Evolutionary conservation across 208 protist species (phyloP).

Genomic region (Trypanosoma brucei): DNA sequence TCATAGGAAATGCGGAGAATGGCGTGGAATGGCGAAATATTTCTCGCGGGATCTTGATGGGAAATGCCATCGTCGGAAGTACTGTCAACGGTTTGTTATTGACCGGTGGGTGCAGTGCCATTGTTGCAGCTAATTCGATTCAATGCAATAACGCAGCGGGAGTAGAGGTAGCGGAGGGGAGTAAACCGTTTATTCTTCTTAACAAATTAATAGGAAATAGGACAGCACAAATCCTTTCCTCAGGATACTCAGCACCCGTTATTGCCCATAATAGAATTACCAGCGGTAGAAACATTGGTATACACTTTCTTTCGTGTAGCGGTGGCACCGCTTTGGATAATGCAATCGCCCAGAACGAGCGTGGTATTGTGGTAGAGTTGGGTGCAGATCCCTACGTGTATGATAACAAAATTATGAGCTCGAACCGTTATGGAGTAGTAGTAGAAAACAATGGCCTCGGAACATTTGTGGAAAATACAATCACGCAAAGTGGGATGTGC

Average conservation of each 20-base stretch:
- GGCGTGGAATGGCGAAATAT: constrained; percentile 54
- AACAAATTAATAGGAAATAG: constrained; percentile 62
- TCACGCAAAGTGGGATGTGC: constrained; percentile 38
- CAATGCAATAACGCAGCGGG: constrained; percentile 44
- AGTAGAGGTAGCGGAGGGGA: constrained; percentile 30
- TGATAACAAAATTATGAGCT: constrained; percentile 50
- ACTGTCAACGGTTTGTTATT: constrained; percentile 44
- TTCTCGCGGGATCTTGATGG: constrained; percentile 64
- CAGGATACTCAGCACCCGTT: constrained; percentile 41
- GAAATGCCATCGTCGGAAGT: constrained; percentile 67
- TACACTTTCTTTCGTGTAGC: constrained; percentile 57
- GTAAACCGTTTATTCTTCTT: constrained; percentile 48
- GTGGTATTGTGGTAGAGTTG: constrained; percentile 71
- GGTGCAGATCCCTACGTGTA: constrained; percentile 73
- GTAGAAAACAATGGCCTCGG: constrained; percentile 75
- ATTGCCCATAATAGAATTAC: constrained; percentile 63
- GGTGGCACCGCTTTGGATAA: constrained; percentile 56
- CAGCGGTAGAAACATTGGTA: constrained; percentile 30
- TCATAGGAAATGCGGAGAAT: constrained; percentile 40
- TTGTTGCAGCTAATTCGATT: constrained; percentile 68
- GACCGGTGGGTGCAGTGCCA: constrained; percentile 35
- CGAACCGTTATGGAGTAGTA: constrained; percentile 35
- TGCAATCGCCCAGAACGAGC: constrained; percentile 42
- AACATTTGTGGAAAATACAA: constrained; percentile 60
- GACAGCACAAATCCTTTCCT: constrained; percentile 42